Percentiles rank a stretch among this genome's conserved stretches.
Evolutionary conservation across 768 basidiomycete genomes (phyloP).

Genomic region (Coprinopsis cinerea): DNA sequence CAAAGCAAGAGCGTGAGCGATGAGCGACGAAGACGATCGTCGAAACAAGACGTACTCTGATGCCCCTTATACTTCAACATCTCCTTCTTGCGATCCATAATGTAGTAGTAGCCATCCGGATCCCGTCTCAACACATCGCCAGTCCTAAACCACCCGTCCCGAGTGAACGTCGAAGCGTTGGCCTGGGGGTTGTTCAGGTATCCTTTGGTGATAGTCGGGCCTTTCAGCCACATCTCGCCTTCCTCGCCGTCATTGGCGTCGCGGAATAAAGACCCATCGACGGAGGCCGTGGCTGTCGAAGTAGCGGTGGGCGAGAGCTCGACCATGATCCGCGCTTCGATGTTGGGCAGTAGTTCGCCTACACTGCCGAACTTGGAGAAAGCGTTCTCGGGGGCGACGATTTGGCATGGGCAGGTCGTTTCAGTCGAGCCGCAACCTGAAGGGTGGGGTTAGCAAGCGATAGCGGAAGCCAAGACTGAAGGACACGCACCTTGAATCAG

Average conservation of each 20-base stretch:
- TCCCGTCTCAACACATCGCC: constrained; percentile 61
- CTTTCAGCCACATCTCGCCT: constrained; percentile 67
- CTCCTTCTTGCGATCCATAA: constrained; percentile 56
- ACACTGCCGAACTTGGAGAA: constrained; percentile 42
- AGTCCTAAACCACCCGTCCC: constrained; percentile 66
- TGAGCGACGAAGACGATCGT: neutral
- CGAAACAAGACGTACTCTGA: constrained; percentile 15
- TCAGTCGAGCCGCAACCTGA: constrained; percentile 58
- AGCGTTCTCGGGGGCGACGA: constrained; percentile 33
- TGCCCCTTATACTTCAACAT: constrained; percentile 51
- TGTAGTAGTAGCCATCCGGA: constrained; percentile 52
- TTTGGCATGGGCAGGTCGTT: constrained; percentile 48
- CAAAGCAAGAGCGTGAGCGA: neutral
- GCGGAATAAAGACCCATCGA: neutral
- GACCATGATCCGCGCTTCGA: constrained; percentile 52
- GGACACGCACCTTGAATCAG: constrained; percentile 17
- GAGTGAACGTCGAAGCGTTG: constrained; percentile 48
- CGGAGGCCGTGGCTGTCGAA: constrained; percentile 10
- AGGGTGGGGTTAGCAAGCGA: neutral
- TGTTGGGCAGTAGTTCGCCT: constrained; percentile 53
- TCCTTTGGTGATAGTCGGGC: constrained; percentile 66
- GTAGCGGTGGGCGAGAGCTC: constrained; percentile 35
- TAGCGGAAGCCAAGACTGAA: neutral
- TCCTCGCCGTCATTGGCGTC: constrained; percentile 36
- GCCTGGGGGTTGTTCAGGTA: constrained; percentile 59